Evolutionary conservation across 805 yeast genomes (phyloP).

Genomic region (Kregervanrija pseudodelftensis): DNA sequence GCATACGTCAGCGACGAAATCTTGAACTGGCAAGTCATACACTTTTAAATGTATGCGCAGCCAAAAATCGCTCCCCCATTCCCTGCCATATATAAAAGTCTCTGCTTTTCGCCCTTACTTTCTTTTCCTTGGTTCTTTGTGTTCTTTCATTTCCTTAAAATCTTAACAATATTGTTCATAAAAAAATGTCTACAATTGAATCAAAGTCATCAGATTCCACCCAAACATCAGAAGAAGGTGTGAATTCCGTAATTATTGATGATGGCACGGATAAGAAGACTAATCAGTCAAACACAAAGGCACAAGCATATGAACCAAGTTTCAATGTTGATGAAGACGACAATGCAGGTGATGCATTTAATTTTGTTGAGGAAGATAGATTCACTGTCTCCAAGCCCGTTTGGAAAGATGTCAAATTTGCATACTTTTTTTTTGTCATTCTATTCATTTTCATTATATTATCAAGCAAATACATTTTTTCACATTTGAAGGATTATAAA

Average conservation of each 20-base stretch:
- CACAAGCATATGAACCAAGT: not conserved
- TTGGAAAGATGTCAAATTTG: constrained; percentile 67
- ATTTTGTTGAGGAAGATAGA: constrained; percentile 39
- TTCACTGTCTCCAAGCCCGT: constrained; percentile 59
- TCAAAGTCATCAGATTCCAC: too few species aligned
- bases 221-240: too few species aligned
- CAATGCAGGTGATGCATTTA: not conserved
- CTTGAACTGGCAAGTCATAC: too few species aligned
- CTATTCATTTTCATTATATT: constrained; percentile 2
- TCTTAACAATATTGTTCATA: too few species aligned
- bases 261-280: too few species aligned
- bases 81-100: too few species aligned
- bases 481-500: constrained; percentile 2
- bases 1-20: too few species aligned
- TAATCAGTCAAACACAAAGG: not conserved
- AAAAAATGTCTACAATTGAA: too few species aligned
- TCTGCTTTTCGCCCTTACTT: not conserved
- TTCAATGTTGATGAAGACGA: not conserved
- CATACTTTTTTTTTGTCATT: constrained; percentile 25
- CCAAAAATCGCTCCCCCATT: too few species aligned
- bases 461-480: constrained; percentile 6
- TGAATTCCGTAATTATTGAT: too few species aligned
- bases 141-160: too few species aligned
- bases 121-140: not conserved
- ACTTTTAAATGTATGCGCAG: too few species aligned